Evolutionary conservation across 106 monocot species (phyloP).

Genomic region (Dactylorhiza incarnata): DNA sequence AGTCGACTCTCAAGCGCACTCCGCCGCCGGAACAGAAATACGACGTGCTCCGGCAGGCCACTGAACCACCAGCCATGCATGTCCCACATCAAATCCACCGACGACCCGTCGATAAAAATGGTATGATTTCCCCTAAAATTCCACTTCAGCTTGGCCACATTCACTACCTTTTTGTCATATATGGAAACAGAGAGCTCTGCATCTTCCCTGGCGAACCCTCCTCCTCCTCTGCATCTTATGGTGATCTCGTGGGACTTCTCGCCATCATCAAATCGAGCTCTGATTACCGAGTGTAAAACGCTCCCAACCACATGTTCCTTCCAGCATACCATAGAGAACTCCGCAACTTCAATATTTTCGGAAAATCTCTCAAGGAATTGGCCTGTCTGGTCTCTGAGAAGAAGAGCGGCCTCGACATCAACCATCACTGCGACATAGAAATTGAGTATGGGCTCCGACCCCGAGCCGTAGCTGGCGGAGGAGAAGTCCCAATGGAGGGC

Average conservation of each 20-base stretch:
- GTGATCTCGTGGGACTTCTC: slow-evolving; percentile 37
- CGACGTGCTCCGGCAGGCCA: slow-evolving; percentile 16
- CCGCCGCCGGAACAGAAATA: slow-evolving; percentile 53
- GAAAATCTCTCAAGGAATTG: slow-evolving; percentile 9
- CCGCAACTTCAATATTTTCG: neutral
- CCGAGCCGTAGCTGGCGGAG: slow-evolving; percentile 18
- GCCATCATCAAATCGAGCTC: slow-evolving; percentile 25
- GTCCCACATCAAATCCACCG: slow-evolving; percentile 90
- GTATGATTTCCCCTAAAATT: slow-evolving; percentile 76
- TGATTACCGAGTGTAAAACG: slow-evolving; percentile 15
- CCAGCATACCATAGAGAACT: slow-evolving; percentile 23
- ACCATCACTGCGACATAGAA: slow-evolving; percentile 38
- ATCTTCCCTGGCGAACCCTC: neutral
- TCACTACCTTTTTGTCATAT: slow-evolving; percentile 63
- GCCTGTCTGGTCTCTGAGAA: slow-evolving; percentile 23
- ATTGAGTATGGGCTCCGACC: slow-evolving; percentile 33
- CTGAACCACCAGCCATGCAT: slow-evolving; percentile 53
- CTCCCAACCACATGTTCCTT: slow-evolving; percentile 28
- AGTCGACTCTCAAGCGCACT: slow-evolving; percentile 49
- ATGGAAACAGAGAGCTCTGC: slow-evolving; percentile 57
- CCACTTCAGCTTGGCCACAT: slow-evolving; percentile 46
- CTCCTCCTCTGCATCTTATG: slow-evolving; percentile 24
- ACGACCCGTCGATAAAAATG: slow-evolving; percentile 53
- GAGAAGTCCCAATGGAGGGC: slow-evolving; percentile 51
- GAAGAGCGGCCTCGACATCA: slow-evolving; percentile 28